Conservation (phyloP, 73 alveolate species). For the Paramecium bursaria region DNA sequence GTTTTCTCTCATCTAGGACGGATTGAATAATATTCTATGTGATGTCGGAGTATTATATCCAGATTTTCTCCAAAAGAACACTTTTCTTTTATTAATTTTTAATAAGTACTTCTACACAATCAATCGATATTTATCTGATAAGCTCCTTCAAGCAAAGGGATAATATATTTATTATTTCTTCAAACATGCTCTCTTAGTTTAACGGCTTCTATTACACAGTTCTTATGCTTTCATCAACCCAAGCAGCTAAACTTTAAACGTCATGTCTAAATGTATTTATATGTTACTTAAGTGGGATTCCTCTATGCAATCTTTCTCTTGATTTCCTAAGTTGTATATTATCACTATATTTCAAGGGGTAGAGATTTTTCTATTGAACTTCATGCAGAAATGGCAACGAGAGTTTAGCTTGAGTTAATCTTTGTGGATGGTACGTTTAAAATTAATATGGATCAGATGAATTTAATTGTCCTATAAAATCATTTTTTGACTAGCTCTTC, state of each 20-base stretch:
- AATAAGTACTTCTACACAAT: conserved; percentile 40
- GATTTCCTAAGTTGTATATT: conserved; percentile 19
- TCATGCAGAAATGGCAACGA: no score
- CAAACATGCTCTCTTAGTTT: conserved; percentile 18
- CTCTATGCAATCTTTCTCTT: conserved; percentile 30
- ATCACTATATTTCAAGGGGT: no score
- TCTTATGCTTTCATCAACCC: conserved; percentile 38
- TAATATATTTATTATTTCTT: conserved; percentile 7
- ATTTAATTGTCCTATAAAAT: conserved; percentile 23
- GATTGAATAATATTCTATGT: neutral
- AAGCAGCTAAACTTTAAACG: neutral
- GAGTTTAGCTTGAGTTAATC: neutral
- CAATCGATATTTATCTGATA: conserved; percentile 29
- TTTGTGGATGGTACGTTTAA: conserved; percentile 17
- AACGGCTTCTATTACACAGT: neutral
- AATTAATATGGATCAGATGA: conserved; percentile 48
- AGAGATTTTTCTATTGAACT: no score
- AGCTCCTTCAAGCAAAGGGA: conserved; percentile 35
- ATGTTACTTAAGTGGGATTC: conserved; percentile 44
- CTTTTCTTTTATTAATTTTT: neutral
- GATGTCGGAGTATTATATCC: conserved; percentile 49
- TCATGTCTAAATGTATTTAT: conserved; percentile 9
- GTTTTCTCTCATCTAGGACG: neutral
- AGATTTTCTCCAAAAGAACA: conserved; percentile 25
- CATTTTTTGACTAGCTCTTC: neutral